These are phyloP conservation scores for Apium graveolens DNA, from an alignment of 129 eudicot genomes.

Conservation along the genomic window DNA sequence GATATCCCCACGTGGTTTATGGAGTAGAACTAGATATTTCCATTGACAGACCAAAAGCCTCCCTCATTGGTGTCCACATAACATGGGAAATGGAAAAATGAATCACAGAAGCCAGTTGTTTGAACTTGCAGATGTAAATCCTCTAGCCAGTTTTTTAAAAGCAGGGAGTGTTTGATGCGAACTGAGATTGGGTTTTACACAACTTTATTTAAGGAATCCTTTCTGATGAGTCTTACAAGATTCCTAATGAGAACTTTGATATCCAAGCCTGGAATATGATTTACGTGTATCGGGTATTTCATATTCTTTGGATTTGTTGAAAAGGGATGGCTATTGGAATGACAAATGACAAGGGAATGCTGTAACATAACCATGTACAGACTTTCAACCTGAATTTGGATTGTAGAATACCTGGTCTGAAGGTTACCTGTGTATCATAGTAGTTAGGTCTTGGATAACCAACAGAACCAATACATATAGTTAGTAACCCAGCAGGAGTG, in stretches of 20 bases:
- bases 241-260: background rate
- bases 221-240: background rate
- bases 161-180: slow-evolving; percentile 17
- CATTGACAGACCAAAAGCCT: slow-evolving; percentile 19
- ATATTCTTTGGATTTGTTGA: background rate
- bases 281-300: background rate
- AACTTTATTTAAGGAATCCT: background rate
- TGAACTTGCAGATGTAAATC: slow-evolving; percentile 12
- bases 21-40: slow-evolving; percentile 23
- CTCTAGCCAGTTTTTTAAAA: slow-evolving; percentile 12
- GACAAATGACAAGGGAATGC: slow-evolving; percentile 18
- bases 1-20: slow-evolving; percentile 18
- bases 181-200: background rate
- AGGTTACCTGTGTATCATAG: slow-evolving; percentile 32
- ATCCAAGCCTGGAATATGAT: background rate
- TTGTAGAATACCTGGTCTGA: slow-evolving; percentile 12
- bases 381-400: slow-evolving; percentile 40
- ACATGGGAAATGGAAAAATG: slow-evolving; percentile 11
- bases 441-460: slow-evolving; percentile 13
- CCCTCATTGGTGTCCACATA: background rate
- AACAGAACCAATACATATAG: slow-evolving; percentile 18
- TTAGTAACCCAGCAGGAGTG: slow-evolving; percentile 21
- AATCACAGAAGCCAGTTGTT: slow-evolving; percentile 9
- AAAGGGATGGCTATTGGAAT: slow-evolving; percentile 8
- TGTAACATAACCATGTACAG: slow-evolving; percentile 41